Percentiles rank a stretch among this genome's conserved stretches.
phyloP scores from a whole-genome alignment of 1,139 yeast genomes.

The Candida tunisiensis region DNA sequence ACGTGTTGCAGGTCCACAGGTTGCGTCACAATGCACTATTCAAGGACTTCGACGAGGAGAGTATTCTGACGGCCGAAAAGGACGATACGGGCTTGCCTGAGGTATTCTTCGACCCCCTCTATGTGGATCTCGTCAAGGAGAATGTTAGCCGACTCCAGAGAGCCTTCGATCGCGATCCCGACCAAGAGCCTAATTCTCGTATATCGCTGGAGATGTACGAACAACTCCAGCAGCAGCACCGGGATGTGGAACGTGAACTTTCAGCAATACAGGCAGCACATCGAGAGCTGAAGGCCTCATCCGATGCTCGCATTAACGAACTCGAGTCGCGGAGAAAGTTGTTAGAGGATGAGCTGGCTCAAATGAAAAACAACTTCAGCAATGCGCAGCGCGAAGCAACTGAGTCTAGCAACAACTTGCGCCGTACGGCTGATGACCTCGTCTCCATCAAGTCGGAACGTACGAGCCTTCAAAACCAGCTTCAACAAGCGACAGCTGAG shows the following conservation, averaged over 20 bases:
- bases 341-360: slow-evolving; percentile 6
- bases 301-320: slow-evolving; percentile 2
- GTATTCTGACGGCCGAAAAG: slow-evolving; percentile 27
- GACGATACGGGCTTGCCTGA: slow-evolving; percentile 82
- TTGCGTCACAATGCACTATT: slow-evolving; percentile 45
- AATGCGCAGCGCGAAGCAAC: slow-evolving; percentile 1
- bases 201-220: slow-evolving; percentile 60
- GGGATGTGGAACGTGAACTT: slow-evolving; percentile 20
- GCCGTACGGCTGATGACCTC: slow-evolving; percentile 1
- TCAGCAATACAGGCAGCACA: slow-evolving; percentile 9
- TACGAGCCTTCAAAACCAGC: slow-evolving; percentile 4
- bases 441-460: slow-evolving; percentile 2
- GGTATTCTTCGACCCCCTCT: slow-evolving; percentile 52
- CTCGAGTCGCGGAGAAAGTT: slow-evolving; percentile 1
- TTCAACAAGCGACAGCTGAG: slow-evolving; percentile 5
- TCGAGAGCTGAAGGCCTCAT: slow-evolving; percentile 1
- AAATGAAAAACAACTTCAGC: slow-evolving; percentile 4
- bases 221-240: slow-evolving; percentile 31
- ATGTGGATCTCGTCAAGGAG: slow-evolving; percentile 51
- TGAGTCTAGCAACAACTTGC: slow-evolving; percentile 1
- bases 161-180: slow-evolving; percentile 63
- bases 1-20: slow-evolving; percentile 54
- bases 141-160: slow-evolving; percentile 52
- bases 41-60: slow-evolving; percentile 36
- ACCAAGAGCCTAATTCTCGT: slow-evolving; percentile 46